Conservation (phyloP, 2,329 filamentous ascomycete species). For the Botryotinia calthae region DNA sequence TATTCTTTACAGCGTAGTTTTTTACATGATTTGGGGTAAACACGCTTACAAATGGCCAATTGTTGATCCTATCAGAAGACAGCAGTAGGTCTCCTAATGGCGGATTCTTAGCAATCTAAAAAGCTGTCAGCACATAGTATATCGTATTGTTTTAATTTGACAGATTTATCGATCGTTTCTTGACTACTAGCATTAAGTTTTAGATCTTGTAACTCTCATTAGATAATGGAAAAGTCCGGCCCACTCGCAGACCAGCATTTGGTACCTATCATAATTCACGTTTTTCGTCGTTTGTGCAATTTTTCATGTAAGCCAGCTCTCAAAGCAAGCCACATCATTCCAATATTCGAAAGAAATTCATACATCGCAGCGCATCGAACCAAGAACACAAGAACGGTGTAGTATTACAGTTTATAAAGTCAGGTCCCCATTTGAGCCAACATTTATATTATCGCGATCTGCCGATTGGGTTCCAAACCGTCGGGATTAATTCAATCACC, state of each 20-base stretch:
- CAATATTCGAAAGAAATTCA: neutral
- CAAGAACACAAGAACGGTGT: neutral
- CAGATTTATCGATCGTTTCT: neutral
- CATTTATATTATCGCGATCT: neutral
- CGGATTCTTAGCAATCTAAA: neutral
- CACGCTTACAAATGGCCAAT: constrained; percentile 49
- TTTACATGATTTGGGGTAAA: constrained; percentile 26
- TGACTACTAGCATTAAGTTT: neutral
- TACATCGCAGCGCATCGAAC: neutral
- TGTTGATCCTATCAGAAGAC: constrained; percentile 27
- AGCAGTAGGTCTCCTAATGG: constrained; percentile 18
- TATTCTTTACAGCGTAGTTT: constrained; percentile 14
- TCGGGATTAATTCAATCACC: neutral
- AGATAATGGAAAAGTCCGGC: neutral
- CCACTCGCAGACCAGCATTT: neutral
- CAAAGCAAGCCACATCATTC: neutral
- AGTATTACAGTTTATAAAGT: neutral
- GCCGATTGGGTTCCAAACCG: constrained; percentile 15
- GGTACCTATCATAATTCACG: neutral
- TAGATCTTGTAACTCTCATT: neutral
- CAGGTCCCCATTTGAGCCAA: neutral
- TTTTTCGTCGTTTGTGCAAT: neutral
- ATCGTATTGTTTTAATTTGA: constrained; percentile 2
- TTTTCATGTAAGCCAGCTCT: neutral
- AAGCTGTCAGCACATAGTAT: constrained; percentile 1